Conservation (phyloP, 805 yeast species). For the Monosporozyma unispora region DNA sequence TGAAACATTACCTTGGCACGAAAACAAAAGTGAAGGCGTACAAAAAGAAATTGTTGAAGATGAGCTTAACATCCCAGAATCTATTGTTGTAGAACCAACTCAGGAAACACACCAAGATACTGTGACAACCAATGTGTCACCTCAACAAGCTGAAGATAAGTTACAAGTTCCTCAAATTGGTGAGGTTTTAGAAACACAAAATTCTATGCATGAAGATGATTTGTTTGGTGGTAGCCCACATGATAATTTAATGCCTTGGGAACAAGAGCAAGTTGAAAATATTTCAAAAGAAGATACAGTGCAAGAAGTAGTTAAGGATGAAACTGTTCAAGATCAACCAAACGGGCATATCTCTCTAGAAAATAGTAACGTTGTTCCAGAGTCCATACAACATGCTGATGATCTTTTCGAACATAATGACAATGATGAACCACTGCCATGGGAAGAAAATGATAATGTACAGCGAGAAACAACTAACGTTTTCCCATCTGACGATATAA, state of each 20-base stretch:
- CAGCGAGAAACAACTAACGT: neutral
- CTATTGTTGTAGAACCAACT: neutral
- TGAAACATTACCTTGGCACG: neutral
- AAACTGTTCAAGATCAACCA: neutral
- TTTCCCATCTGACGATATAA: neutral
- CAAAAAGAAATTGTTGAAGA: neutral
- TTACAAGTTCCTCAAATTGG: neutral
- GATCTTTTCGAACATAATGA: neutral
- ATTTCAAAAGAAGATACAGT: neutral
- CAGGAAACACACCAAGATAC: neutral
- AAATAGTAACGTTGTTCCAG: neutral
- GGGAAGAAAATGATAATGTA: neutral
- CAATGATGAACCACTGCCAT: neutral
- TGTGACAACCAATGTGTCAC: neutral
- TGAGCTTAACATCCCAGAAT: neutral
- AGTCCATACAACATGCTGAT: neutral
- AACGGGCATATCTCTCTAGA: too few species aligned
- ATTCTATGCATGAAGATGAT: neutral
- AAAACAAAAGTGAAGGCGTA: neutral
- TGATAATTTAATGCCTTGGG: slow-evolving; percentile 14
- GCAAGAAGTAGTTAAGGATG: neutral
- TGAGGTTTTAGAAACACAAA: neutral
- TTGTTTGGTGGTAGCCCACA: neutral
- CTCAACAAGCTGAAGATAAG: too few species aligned
- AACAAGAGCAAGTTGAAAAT: neutral